Evolutionary conservation across 1,284 basidiomycete species (phyloP).

Genomic region (Fomitopsis palustris): DNA sequence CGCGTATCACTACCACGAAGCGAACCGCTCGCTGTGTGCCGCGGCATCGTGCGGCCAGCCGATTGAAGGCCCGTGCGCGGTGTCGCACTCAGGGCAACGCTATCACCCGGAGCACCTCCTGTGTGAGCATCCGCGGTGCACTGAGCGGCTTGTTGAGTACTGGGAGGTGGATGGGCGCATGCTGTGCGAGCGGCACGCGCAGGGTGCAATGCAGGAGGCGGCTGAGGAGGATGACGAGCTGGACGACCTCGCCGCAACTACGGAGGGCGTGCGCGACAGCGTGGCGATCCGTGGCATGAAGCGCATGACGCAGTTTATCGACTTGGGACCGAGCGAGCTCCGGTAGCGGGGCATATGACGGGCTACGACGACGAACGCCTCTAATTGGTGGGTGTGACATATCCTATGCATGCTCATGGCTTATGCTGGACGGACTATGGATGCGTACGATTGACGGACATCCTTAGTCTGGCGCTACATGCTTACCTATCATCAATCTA

Average conservation of each 20-base stretch:
- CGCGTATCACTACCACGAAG: conserved; percentile 87
- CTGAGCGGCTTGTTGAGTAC: conserved; percentile 68
- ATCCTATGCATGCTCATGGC: background rate
- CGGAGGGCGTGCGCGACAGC: conserved; percentile 49
- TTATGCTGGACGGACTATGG: background rate
- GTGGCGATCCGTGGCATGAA: conserved; percentile 48
- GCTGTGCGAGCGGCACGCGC: conserved; percentile 77
- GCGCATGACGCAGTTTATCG: conserved; percentile 62
- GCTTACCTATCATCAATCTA: background rate
- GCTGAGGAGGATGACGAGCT: conserved; percentile 28
- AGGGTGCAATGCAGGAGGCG: conserved; percentile 32
- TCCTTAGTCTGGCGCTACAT: background rate
- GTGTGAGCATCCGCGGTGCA: conserved; percentile 61
- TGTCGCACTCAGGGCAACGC: conserved; percentile 70
- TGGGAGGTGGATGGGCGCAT: conserved; percentile 83
- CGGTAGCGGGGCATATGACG: conserved; percentile 5
- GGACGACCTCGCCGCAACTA: conserved; percentile 14
- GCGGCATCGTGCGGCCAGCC: conserved; percentile 76
- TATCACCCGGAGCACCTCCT: conserved; percentile 85
- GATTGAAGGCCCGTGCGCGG: conserved; percentile 87
- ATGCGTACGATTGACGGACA: background rate
- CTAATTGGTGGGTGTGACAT: background rate
- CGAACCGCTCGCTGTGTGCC: conserved; percentile 82
- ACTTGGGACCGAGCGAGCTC: conserved; percentile 23
- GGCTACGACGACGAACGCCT: background rate